Conservation (phyloP, 352 stramenopile species). For the Phytophthora podocarpi region DNA sequence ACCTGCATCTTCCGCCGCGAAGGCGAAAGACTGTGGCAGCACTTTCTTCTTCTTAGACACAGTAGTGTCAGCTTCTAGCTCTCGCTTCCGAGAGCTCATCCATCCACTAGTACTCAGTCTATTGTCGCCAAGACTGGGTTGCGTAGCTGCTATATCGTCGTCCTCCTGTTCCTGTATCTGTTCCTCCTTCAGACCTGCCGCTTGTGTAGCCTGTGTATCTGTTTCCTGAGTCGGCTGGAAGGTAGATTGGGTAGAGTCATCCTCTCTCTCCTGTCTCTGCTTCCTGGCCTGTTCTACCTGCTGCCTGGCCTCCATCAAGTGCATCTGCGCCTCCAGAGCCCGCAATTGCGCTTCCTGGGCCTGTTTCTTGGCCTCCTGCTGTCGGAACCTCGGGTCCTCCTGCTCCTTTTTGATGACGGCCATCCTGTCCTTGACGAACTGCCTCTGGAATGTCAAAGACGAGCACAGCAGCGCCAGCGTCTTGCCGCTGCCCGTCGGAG, state of each 20-base stretch:
- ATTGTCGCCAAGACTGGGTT: constrained; percentile 19
- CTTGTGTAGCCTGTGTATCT: constrained; percentile 7
- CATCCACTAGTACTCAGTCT: constrained; percentile 8
- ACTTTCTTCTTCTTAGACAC: constrained; percentile 29
- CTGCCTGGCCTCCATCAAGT: constrained; percentile 27
- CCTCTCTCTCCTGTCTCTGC: constrained; percentile 11
- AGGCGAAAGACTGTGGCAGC: constrained; percentile 31
- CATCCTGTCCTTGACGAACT: constrained; percentile 52
- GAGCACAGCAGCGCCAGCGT: constrained; percentile 87
- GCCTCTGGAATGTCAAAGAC: constrained; percentile 77
- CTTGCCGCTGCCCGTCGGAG: constrained; percentile 84
- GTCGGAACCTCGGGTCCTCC: constrained; percentile 1
- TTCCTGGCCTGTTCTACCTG: constrained; percentile 29
- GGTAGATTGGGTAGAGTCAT: constrained; percentile 4
- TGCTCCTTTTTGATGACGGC: constrained; percentile 9
- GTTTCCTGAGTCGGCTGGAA: constrained; percentile 15
- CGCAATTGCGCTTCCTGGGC: constrained; percentile 20
- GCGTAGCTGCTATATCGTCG: constrained; percentile 32
- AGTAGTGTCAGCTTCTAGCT: constrained; percentile 8
- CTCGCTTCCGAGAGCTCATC: constrained; percentile 25
- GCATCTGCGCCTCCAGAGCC: constrained; percentile 22
- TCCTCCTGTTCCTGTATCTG: constrained; percentile 14
- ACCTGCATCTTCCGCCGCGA: constrained; percentile 20
- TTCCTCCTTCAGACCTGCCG: background rate
- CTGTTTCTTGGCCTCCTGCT: constrained; percentile 24